A percentile compares a stretch with the other conserved stretches of the same genome.
Evolutionary conservation across 495 filamentous ascomycete species (phyloP).

Genomic region (Hyaloscypha finlandica): DNA sequence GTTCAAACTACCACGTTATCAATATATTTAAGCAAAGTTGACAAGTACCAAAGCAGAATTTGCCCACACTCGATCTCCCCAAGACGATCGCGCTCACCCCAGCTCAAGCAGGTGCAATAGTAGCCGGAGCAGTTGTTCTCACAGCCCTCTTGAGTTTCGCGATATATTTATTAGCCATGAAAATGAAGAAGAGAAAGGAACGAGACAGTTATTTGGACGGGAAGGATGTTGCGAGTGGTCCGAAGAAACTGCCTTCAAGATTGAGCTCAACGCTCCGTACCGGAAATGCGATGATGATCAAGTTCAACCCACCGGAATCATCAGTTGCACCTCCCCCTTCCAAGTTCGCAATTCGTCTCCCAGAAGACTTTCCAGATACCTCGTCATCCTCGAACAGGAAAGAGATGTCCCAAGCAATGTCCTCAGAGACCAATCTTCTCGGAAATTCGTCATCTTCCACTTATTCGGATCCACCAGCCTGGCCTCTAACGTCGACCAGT

Average conservation of each 20-base stretch:
- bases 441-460: background rate
- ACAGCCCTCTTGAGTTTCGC: conserved; percentile 3
- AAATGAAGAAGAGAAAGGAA: conserved; percentile 11
- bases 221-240: conserved; percentile 6
- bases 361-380: background rate
- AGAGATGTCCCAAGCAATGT: background rate
- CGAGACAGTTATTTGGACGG: conserved; percentile 12
- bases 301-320: conserved; percentile 20
- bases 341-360: background rate
- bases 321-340: background rate
- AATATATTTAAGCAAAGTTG: background rate
- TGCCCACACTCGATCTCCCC: too few species aligned
- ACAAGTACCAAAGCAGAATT: too few species aligned
- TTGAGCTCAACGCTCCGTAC: conserved; percentile 7
- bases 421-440: background rate
- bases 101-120: conserved; percentile 7
- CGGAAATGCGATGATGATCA: conserved; percentile 11
- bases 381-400: background rate
- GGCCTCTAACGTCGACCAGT: too few species aligned
- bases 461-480: too few species aligned
- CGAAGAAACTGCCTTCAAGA: conserved; percentile 5
- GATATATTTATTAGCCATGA: conserved; percentile 6
- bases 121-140: conserved; percentile 1
- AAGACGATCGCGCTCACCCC: conserved; percentile 1
- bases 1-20: background rate